Conservation (phyloP, 441 rosid species). For the Erysimum pusillum region DNA sequence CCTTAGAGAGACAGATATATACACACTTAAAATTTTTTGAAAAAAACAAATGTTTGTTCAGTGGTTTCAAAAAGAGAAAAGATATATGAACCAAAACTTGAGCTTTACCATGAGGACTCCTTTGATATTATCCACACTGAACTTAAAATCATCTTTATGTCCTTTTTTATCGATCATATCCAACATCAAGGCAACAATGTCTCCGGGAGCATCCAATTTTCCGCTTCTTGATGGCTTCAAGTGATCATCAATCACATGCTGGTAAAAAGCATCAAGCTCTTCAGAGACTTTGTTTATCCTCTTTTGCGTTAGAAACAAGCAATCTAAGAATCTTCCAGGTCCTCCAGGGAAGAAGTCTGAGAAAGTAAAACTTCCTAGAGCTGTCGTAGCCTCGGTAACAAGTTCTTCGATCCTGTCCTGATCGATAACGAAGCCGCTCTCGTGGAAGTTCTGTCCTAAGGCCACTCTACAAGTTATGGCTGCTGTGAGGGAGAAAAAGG, state of each 20-base stretch:
- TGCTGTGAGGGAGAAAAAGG: constrained; percentile 30
- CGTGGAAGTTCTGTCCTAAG: constrained; percentile 3
- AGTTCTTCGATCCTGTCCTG: constrained; percentile 18
- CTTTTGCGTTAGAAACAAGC: constrained; percentile 43
- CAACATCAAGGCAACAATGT: constrained; percentile 41
- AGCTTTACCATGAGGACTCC: constrained; percentile 56
- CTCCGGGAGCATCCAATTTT: not conserved
- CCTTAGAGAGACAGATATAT: no score
- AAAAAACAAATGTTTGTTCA: not conserved
- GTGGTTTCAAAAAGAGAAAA: no score
- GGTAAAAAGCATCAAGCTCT: constrained; percentile 40
- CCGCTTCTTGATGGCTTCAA: constrained; percentile 41
- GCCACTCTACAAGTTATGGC: constrained; percentile 14
- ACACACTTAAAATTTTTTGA: not conserved
- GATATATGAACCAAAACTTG: not conserved
- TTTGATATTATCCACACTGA: constrained; percentile 49
- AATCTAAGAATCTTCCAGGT: constrained; percentile 54
- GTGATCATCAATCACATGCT: constrained; percentile 53
- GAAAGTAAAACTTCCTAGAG: constrained; percentile 34
- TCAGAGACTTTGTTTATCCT: constrained; percentile 34
- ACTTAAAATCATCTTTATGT: constrained; percentile 21
- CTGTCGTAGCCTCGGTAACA: constrained; percentile 11
- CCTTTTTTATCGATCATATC: constrained; percentile 23
- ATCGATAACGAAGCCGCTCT: constrained; percentile 14
- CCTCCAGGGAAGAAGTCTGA: constrained; percentile 55